Percentiles rank a stretch among this genome's conserved stretches.
These are phyloP conservation scores for Flaveria ramosissima DNA, from an alignment of 129 eudicot species.

Conservation along the genomic window DNA sequence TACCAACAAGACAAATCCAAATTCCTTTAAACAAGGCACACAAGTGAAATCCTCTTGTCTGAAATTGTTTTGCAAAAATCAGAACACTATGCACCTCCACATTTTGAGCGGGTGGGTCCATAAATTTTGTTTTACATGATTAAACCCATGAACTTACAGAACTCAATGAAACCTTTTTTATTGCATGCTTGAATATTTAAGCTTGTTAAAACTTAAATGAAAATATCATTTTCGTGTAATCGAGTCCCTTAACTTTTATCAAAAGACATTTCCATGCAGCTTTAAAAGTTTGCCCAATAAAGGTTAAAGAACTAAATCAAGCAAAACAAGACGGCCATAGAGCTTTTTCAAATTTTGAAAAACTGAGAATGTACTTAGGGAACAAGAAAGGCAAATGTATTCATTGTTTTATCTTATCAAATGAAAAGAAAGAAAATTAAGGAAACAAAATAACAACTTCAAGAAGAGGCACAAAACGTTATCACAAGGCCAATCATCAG, in stretches of 20 bases:
- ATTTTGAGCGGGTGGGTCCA: not conserved
- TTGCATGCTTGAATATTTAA: not conserved
- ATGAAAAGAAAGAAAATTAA: not conserved
- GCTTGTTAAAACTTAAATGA: not conserved
- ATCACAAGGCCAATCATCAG: constrained; percentile 11
- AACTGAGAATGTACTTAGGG: not conserved
- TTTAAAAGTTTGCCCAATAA: not conserved
- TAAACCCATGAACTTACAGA: not conserved
- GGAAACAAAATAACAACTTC: not conserved
- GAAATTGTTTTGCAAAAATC: not conserved
- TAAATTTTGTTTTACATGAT: not conserved
- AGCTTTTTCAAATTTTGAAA: not conserved
- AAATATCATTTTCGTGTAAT: not conserved
- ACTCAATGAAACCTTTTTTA: not conserved
- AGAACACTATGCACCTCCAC: not conserved
- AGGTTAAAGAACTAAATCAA: not conserved
- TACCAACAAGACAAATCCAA: not conserved
- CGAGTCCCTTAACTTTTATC: not conserved
- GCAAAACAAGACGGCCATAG: not conserved
- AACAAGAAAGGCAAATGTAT: not conserved
- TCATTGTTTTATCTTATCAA: not conserved
- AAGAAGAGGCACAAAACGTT: not conserved
- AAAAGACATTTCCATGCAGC: not conserved
- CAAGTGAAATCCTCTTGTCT: not conserved
- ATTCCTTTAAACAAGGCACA: not conserved